Base-by-base conservation (phyloP, 345 rosid species). In the Aegle marmelos region DNA sequence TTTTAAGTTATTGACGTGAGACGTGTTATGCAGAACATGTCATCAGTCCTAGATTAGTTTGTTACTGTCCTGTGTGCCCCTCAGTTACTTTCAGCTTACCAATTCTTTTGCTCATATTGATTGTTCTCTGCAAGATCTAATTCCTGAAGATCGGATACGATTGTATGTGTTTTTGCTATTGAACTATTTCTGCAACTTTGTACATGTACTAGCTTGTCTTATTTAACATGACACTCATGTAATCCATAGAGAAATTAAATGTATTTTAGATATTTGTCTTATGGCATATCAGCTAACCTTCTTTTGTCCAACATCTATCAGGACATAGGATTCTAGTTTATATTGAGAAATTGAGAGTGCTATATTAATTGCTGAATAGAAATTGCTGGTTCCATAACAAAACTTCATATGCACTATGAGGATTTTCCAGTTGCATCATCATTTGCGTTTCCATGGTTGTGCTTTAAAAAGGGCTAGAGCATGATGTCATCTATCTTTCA, bases 341-440 rank as follows among this genome's bases (percentile, higher is more conserved):
- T 7, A 10, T 70, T 22, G 10, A 53, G 60, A 53, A 30, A 70
- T 53, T 45, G 1, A 53, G 58, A 21, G 56, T 53, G 19, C 56
- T 53, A 37, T 70, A 30, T 70, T 19, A 3, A 14, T 17, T 70
- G 25, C 60, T 50, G 60, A 27, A 9, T 9, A 70, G 74, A 7
- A 70, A 70, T 48, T 28, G 27, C 59, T 70, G 41, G 11, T 66
- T 71, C 70, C 65, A 34, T 14, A 27, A 58, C 67, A 45, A 56
- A 45, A 64, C 56, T 70, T n/a, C 58, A 19, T n/a, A 60, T 37
- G 58, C 70, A 36, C 50, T 62, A 57, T 50, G 4, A 74, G 13
- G 39, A 61, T 45, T 76, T 76, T n/a, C 70, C 70, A 50, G 31
- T 68, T 62, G 53, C 50, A 28, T 72, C 21, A 62, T 45, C 57